These are phyloP conservation scores for Trichoderma atroviride DNA, from an alignment of 2,329 filamentous ascomycete genomes.

Conservation along the genomic window DNA sequence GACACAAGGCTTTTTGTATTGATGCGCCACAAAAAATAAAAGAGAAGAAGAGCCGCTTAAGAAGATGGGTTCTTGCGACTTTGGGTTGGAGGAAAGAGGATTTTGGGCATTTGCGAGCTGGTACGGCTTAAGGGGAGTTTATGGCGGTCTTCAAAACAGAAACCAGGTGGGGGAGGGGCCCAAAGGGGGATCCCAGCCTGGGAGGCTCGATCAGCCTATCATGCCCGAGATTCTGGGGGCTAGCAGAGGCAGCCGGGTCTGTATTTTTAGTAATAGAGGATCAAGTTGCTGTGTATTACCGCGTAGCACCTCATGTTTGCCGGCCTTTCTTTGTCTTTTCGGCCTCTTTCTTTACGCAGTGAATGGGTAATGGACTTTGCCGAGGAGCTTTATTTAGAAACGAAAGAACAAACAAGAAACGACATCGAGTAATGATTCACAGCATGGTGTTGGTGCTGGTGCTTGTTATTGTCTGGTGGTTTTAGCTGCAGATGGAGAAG, in stretches of 20 bases:
- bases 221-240: constrained; percentile 10
- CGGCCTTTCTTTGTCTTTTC: not conserved
- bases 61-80: not conserved
- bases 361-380: not conserved
- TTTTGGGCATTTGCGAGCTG: not conserved
- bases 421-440: not conserved
- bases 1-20: not conserved
- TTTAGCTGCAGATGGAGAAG: not conserved
- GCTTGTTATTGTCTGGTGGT: not conserved
- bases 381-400: not conserved
- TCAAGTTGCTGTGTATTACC: not conserved
- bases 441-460: not conserved
- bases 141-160: constrained; percentile 12
- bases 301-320: not conserved
- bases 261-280: not conserved
- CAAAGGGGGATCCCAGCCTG: constrained; percentile 6
- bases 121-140: constrained; percentile 21
- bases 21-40: too few species aligned
- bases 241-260: not conserved
- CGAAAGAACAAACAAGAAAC: not conserved
- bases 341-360: not conserved
- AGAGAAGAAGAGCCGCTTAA: not conserved
- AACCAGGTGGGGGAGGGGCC: constrained; percentile 24
- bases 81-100: not conserved
- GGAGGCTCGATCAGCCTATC: constrained; percentile 5